A percentile compares a stretch with the other conserved stretches of the same genome.
Evolutionary conservation across 345 rosid species (phyloP).

Genomic region (Capsella bursapastoris): DNA sequence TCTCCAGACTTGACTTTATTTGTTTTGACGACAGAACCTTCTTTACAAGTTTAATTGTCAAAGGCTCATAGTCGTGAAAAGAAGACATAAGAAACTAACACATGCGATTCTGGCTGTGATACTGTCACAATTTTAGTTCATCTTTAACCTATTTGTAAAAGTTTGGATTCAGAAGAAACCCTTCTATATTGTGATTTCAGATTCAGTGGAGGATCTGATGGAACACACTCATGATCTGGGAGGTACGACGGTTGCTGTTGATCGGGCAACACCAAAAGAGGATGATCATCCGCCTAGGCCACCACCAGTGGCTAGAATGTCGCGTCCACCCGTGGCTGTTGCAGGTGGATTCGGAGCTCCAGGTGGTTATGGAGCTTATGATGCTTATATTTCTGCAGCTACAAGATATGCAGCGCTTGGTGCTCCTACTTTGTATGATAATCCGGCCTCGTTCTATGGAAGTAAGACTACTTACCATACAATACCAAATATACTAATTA

Average conservation of each 20-base stretch:
- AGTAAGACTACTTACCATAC: conserved; percentile 55
- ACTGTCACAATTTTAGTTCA: conserved; percentile 2
- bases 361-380: conserved; percentile 97
- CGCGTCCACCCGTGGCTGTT: conserved; percentile 41
- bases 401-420: conserved; percentile 96
- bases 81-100: conserved; percentile 1
- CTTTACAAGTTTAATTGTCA: neutral
- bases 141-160: neutral
- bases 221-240: conserved; percentile 91
- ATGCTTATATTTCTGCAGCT: conserved; percentile 97
- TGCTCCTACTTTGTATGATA: conserved; percentile 95
- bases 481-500: neutral
- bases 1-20: neutral
- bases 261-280: conserved; percentile 98
- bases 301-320: conserved; percentile 61
- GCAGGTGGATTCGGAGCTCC: conserved; percentile 70
- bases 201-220: conserved; percentile 93
- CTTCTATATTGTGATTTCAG: conserved; percentile 44
- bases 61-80: neutral
- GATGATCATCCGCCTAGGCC: conserved; percentile 70
- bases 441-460: conserved; percentile 76
- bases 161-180: neutral
- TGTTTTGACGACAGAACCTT: neutral
- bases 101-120: neutral
- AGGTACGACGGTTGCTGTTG: conserved; percentile 88